Conservation (phyloP, 2,329 filamentous ascomycete species). For the Canariomyces notabilis region DNA sequence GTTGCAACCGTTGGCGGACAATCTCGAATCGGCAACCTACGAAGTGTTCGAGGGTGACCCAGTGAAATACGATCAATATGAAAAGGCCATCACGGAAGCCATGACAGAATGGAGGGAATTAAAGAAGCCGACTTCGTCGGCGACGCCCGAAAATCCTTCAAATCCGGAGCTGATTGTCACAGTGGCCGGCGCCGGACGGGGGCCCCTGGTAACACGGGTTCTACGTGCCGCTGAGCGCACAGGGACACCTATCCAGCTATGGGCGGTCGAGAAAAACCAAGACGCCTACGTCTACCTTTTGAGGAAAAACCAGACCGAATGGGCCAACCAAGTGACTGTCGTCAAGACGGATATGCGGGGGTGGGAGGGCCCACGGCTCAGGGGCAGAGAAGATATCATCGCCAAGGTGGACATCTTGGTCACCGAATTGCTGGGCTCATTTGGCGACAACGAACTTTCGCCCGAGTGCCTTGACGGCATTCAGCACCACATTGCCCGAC, state of each 20-base stretch:
- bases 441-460: constrained; percentile 94
- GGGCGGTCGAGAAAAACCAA: constrained; percentile 96
- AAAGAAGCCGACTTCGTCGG: constrained; percentile 68
- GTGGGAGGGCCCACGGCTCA: constrained; percentile 74
- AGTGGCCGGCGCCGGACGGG: constrained; percentile 88
- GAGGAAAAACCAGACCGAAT: constrained; percentile 76
- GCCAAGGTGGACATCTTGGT: constrained; percentile 84
- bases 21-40: constrained; percentile 94
- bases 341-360: constrained; percentile 96
- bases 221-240: constrained; percentile 73
- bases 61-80: constrained; percentile 96
- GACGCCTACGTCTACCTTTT: constrained; percentile 94
- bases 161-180: constrained; percentile 63
- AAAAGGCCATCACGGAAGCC: constrained; percentile 74
- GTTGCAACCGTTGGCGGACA: constrained; percentile 89
- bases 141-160: constrained; percentile 25
- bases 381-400: constrained; percentile 38
- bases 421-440: constrained; percentile 90
- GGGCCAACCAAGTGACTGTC: constrained; percentile 74
- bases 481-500: constrained; percentile 74
- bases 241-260: constrained; percentile 75
- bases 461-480: constrained; percentile 93
- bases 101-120: constrained; percentile 72
- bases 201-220: constrained; percentile 83
- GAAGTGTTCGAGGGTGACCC: constrained; percentile 98